Evolutionary conservation across 78 protist species (phyloP).

Genomic region (Acrasis kona): DNA sequence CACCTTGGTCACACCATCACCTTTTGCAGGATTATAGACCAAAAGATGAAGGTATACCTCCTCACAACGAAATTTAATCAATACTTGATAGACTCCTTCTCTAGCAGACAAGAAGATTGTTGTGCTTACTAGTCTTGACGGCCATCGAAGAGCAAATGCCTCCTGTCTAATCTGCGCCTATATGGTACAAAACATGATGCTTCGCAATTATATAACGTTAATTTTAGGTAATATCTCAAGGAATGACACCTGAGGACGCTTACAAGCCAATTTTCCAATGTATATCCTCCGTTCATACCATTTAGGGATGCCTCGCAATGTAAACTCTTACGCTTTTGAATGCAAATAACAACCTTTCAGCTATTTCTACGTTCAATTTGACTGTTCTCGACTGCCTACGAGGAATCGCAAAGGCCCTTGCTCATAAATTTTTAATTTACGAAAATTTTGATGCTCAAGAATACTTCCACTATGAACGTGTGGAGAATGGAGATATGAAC

Average conservation of each 20-base stretch:
- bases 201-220: too few relatives aligned
- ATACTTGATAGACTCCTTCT: not conserved
- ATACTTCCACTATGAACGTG: conserved; percentile 52
- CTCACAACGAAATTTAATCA: too few relatives aligned
- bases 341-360: too few relatives aligned
- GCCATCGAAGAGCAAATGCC: conserved; percentile 27
- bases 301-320: conserved; percentile 81
- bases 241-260: conserved; percentile 32
- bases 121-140: not conserved
- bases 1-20: conserved; percentile 26
- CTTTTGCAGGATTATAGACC: not conserved
- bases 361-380: conserved; percentile 31
- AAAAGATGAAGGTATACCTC: too few relatives aligned
- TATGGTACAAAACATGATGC: too few relatives aligned
- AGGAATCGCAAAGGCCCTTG: conserved; percentile 32
- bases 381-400: conserved; percentile 22
- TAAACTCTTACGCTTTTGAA: too few relatives aligned
- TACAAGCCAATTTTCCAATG: not conserved
- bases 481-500: conserved; percentile 80
- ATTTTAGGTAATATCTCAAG: not conserved
- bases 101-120: not conserved
- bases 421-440: conserved; percentile 8
- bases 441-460: conserved; percentile 20
- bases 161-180: conserved; percentile 19
- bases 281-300: conserved; percentile 42